Evolutionary conservation across 441 rosid genomes (phyloP).

Genomic region (Jatropha podagrica): DNA sequence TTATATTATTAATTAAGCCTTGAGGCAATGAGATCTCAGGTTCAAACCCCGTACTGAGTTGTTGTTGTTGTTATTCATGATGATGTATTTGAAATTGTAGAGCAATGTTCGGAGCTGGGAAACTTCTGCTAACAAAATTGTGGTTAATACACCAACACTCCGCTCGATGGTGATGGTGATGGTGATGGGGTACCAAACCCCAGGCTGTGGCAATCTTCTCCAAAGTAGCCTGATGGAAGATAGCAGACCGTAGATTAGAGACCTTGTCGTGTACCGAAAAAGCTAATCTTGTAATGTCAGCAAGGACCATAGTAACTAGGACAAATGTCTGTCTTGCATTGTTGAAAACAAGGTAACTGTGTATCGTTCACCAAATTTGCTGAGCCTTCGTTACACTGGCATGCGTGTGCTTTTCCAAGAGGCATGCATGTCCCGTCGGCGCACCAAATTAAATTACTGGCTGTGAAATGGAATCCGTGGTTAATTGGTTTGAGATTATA

Average conservation of each 20-base stretch:
- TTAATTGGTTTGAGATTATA: not conserved
- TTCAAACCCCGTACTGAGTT: too few relatives aligned
- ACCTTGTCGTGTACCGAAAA: too few relatives aligned
- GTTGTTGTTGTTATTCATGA: too few relatives aligned
- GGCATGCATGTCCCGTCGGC: conserved; percentile 46
- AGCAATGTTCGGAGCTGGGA: too few relatives aligned
- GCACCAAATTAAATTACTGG: conserved; percentile 41
- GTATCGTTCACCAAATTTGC: conserved; percentile 29
- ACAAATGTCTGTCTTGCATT: conserved; percentile 28
- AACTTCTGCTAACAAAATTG: too few relatives aligned
- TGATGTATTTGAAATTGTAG: too few relatives aligned
- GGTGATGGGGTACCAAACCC: conserved; percentile 2
- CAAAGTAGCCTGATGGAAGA: conserved; percentile 33
- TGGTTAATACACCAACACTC: too few relatives aligned
- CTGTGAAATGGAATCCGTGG: conserved; percentile 22
- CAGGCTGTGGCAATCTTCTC: conserved; percentile 34
- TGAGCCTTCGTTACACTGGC: conserved; percentile 41
- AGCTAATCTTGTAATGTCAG: too few relatives aligned
- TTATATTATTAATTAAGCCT: too few relatives aligned
- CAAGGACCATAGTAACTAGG: not conserved
- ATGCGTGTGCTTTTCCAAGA: conserved; percentile 29
- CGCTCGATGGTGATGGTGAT: conserved; percentile 6
- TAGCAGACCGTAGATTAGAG: too few relatives aligned
- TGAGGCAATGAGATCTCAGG: too few relatives aligned
- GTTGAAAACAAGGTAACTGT: conserved; percentile 28